A percentile compares a stretch with the other conserved stretches of the same genome.
Evolutionary conservation across 139 green algal species (phyloP).

Genomic region (Coelastrella sp.): DNA sequence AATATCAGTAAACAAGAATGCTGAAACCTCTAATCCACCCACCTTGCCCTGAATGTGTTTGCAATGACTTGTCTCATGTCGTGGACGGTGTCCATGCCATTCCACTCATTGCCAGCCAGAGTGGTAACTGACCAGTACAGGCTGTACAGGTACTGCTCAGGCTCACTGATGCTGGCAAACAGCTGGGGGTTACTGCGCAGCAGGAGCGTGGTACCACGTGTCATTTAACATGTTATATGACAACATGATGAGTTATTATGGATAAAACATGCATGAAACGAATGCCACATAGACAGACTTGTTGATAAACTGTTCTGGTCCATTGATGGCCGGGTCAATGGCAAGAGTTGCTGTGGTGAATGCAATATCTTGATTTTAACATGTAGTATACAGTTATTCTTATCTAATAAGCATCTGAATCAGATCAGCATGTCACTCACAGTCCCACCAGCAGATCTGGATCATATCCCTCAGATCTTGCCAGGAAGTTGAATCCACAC

Average conservation of each 20-base stretch:
- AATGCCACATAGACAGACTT: too few relatives aligned
- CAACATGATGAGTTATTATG: too few relatives aligned
- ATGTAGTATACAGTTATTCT: too few relatives aligned
- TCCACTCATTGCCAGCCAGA: conserved; percentile 52
- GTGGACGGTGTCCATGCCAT: conserved; percentile 41
- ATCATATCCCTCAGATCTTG: conserved; percentile 34
- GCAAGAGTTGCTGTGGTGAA: too few relatives aligned
- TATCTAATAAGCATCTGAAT: too few relatives aligned
- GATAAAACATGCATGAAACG: too few relatives aligned
- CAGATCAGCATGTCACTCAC: background rate
- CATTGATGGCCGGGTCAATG: too few relatives aligned
- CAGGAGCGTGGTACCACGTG: background rate
- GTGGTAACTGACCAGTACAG: conserved; percentile 69
- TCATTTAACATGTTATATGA: too few relatives aligned
- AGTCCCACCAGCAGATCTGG: conserved; percentile 41
- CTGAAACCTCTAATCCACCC: background rate
- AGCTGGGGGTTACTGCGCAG: conserved; percentile 19
- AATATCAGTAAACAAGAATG: background rate
- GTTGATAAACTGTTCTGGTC: too few relatives aligned
- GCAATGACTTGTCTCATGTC: conserved; percentile 48
- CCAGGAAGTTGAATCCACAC: conserved; percentile 64
- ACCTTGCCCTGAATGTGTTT: conserved; percentile 42
- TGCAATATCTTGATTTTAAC: too few relatives aligned
- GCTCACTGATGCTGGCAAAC: conserved; percentile 13
- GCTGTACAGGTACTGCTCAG: conserved; percentile 46